Evolutionary conservation across 805 yeast genomes (phyloP), one percentile per base, ranked within the genome.

Genomic region (Saccharomycopsis sp.): DNA sequence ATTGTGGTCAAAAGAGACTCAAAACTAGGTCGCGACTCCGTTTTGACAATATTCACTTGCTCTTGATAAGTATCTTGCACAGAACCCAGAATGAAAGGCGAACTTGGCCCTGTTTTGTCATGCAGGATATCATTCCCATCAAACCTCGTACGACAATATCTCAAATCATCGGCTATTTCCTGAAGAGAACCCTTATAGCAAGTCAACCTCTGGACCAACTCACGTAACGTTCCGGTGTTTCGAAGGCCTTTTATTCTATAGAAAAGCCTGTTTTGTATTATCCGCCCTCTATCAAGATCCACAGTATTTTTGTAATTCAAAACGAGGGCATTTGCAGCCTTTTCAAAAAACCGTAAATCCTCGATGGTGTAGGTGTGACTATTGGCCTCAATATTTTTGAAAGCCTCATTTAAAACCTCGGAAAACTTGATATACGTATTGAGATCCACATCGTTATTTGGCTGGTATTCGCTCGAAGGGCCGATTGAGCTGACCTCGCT

Each of bases 321-420:
- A 9, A 60, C 24, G 15, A 57, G 24, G 2, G 61, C 57, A 20
- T 58, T 55, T n/a, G 52, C 44, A 8, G 61, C 55, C 24, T 46
- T 50, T 29, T 53, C 59, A 37, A 60, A 60, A 18, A 60, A 60
- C 12, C 40, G 48, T 16, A 53, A 47, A 24, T 60, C 63, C 21
- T 56, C 59, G 21, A 8, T 47, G 9, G 8, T 23, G 21, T 41
- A 40, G 24, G 23, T 23, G 20, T 48, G 51, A 14, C 24, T 48
- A 5, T 48, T 15, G 3, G 21, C 23, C 5, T 48, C 23, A 48
- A 48, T 15, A 20, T 23, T n/a, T 7, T 21, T 24, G n/a, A 48
- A 48, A 14, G 24, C 51, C 21, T 48, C 23, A n/a, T 23, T 48
- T 24, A 16, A 50, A 5, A 44, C 48, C 21, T 44, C 48, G 21